Evolutionary conservation across 2,329 filamentous ascomycete genomes (phyloP), one percentile per base, ranked within the genome.

Genomic region (Clonostachys rhizophaga): DNA sequence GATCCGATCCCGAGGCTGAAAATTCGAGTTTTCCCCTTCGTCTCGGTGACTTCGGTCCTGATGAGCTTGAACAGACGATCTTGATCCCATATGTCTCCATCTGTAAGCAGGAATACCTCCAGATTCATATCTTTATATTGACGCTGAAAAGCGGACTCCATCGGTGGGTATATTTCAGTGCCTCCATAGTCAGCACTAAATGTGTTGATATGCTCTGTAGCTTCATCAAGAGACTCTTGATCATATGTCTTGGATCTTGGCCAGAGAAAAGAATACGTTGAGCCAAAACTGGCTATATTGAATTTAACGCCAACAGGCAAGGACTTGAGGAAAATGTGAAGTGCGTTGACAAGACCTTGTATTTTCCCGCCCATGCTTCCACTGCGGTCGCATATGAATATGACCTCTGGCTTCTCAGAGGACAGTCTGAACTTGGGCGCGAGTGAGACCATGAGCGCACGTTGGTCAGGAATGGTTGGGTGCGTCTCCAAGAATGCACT

Each of bases 321-420:
- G 0, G 81, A 86, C 58, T 84, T 85, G 48, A 87, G 65, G 54
- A 87, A 87, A 17, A 87, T 67, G 6, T 76, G 72, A 17, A 87
- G 67, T 1, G 83, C 82, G 2, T 72, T 64, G 18, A 72, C 65
- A 4, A 84, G 69, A 34, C 80, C 73, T 1, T 54, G 51, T 2
- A 86, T 85, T 36, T 75, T 78, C 1, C 60, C 60, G 0, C 37
- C 20, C 84, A 87, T 87, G 49, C 83, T 87, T 0, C 84, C 85
- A 47, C 83, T 87, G 45, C 85, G 76, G 59, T 91, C 87, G 47
- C 83, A 85, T 5, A 91, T 67, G 53, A 91, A 89, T n/a, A 90
- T 78, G 18, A 91, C 75, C 58, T 91, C 86, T 5, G 72, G 70
- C 47, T 61, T 64, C 9, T 74, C 69, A 0, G 73, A 58, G 0